Percentiles rank a stretch among this genome's conserved stretches.
Evolutionary conservation across 257 asterid genomes (phyloP).

Genomic region (Jacaranda mimosifolia): DNA sequence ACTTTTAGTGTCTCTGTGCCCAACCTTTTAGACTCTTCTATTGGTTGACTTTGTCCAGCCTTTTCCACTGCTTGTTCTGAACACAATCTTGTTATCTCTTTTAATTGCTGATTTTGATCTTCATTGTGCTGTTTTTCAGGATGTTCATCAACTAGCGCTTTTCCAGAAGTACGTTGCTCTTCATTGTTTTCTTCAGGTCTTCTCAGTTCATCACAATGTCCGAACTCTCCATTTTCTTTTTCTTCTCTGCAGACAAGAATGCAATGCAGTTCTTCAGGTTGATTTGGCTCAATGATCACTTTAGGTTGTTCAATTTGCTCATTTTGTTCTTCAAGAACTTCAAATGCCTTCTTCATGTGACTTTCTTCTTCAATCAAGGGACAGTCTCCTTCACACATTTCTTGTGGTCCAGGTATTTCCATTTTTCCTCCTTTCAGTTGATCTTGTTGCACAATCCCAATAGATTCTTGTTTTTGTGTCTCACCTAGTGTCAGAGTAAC

Average conservation of each 20-base stretch:
- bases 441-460: constrained; percentile 10
- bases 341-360: background rate
- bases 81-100: background rate
- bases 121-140: constrained; percentile 10
- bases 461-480: constrained; percentile 13
- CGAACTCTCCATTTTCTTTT: background rate
- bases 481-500: background rate
- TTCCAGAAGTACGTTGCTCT: background rate
- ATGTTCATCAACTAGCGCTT: background rate
- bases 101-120: constrained; percentile 2
- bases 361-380: constrained; percentile 13
- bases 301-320: constrained; percentile 5
- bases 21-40: constrained; percentile 4
- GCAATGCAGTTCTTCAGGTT: constrained; percentile 14
- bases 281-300: constrained; percentile 22
- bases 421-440: constrained; percentile 2
- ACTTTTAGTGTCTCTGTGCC: background rate
- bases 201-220: background rate
- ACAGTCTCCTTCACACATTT: constrained; percentile 15
- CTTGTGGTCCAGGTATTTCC: constrained; percentile 10
- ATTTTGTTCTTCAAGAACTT: constrained; percentile 12
- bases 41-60: constrained; percentile 14
- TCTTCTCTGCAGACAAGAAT: background rate
- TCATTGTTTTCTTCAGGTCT: constrained; percentile 4
- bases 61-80: constrained; percentile 12